Base-by-base conservation (phyloP, 164 flowering plant species). In the grape (Vitis vinifera) region DNA sequence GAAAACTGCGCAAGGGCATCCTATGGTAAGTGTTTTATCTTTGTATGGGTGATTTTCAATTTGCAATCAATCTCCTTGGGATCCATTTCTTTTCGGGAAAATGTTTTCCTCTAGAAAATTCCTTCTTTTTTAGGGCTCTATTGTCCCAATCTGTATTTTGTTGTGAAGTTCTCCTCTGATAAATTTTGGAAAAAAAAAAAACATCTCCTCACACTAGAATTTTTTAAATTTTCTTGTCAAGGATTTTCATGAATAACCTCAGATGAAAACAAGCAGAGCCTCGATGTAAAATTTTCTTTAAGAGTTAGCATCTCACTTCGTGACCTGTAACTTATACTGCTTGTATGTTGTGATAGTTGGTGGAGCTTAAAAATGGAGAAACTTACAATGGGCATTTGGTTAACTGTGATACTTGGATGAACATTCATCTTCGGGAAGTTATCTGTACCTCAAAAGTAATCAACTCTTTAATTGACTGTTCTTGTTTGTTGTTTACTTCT, bases 331-430 rank as follows among this genome's bases (percentile, higher is more conserved):
- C 13, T 62, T 62, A 14, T 71, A 59, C 55, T 65, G 49, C 37
- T 68, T 62, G 7, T 51, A 44, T 73, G 44, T 58, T 78, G 59
- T 71, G 65, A 67, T 80, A 92, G 97, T 78, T 94, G 87, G 96
- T 94, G 81, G 98, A 94, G 75, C 81, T 95, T 76, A 95, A 95
- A 74, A 93, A 93, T 82, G 98, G 99, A 30, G 99, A 93, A 79
- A 95, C 98, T 4, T 95, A 95, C 78, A 95, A 93, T 77, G 98
- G 97, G 29, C 99, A 95, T 79, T 80, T 95, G 87, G 97, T 95
- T 15, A 93, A 95, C 70, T 93, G 99, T 77, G 97, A 93, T 77
- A 95, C 98, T n/a, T 92, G 99, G 99, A 92, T 95, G 98, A 93
- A 93, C 71, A 91, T 92, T 67, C 98, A 94, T 89, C 92, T 94